Evolutionary conservation across 441 rosid species (phyloP), one percentile per base, ranked within the genome.

Genomic region (Adansonia madagascariensis): DNA sequence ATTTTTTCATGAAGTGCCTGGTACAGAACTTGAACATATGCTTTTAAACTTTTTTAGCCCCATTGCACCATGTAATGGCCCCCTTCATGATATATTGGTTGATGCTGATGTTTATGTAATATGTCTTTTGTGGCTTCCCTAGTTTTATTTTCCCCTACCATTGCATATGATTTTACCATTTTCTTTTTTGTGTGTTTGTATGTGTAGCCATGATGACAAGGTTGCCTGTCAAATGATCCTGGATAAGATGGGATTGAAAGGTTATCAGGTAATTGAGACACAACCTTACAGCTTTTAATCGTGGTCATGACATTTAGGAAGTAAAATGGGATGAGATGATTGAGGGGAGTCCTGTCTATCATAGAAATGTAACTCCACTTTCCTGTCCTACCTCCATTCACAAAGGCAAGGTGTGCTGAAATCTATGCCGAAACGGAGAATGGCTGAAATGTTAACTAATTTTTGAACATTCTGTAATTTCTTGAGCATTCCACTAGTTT

Each of bases 201-300:
- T 57, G 56, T 43, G 61, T 91, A 91, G 95, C 80, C 84, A 83
- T 9, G 88, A 87, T 82, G 92, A 86, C 76, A 86, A 83, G 82
- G 85, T 86, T 80, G 92, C 92, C 71, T 89, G 92, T 75, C 86
- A 85, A 61, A 86, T 80, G 90, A 88, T 91, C 80, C 86, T 91
- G 79, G 91, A 89, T 74, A 91, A 88, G 84, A 91, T 83, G 88
- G 91, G 92, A 77, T 79, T 91, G 83, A 85, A 77, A 78, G 95
- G 89, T 70, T 91, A 89, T 85, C 93, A 91, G 95, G 95, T 91
- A 80, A 82, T 39, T 52, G 53, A 56, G 39, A 44, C 44, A 47
- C 80, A 50, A 74, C 61, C 75, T 79, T 77, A 62, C 41, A 49
- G 71, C 17, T 57, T 49, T 12, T 71, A 35, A 27, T 79, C 31